phyloP scores from a whole-genome alignment of 345 rosid genomes.

The Eutrema heterophyllum region DNA sequence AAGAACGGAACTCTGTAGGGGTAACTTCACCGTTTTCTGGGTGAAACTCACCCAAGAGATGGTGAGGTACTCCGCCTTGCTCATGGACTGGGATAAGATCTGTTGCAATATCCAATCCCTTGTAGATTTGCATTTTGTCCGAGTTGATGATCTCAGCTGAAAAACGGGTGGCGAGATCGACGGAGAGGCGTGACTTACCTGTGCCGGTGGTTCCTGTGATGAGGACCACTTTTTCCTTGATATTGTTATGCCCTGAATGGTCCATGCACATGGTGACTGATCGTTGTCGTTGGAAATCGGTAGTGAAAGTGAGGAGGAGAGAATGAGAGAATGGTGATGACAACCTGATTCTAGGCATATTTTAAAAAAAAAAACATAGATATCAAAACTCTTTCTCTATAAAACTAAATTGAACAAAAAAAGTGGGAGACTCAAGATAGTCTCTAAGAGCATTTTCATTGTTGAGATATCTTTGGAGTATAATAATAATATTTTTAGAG shows the following conservation, averaged over 20 bases:
- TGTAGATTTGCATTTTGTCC: constrained; percentile 62
- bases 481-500: too few species aligned
- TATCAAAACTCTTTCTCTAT: too few species aligned
- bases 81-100: constrained; percentile 55
- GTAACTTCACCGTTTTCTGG: constrained; percentile 47
- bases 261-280: neutral
- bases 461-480: too few species aligned
- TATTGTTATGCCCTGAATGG: neutral
- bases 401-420: too few species aligned
- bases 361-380: too few species aligned
- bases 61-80: constrained; percentile 56
- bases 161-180: constrained; percentile 56
- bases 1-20: constrained; percentile 34
- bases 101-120: constrained; percentile 59
- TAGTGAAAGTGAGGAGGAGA: neutral
- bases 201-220: constrained; percentile 66
- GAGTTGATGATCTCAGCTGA: constrained; percentile 64
- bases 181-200: constrained; percentile 63
- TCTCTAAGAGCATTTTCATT: too few species aligned
- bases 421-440: too few species aligned
- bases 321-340: neutral
- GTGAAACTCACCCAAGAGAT: constrained; percentile 43
- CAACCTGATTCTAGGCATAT: too few species aligned
- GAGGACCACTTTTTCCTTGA: constrained; percentile 49
- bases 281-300: neutral